phyloP scores from a whole-genome alignment of 352 stramenopile species.

The Globisporangium paddicum region DNA sequence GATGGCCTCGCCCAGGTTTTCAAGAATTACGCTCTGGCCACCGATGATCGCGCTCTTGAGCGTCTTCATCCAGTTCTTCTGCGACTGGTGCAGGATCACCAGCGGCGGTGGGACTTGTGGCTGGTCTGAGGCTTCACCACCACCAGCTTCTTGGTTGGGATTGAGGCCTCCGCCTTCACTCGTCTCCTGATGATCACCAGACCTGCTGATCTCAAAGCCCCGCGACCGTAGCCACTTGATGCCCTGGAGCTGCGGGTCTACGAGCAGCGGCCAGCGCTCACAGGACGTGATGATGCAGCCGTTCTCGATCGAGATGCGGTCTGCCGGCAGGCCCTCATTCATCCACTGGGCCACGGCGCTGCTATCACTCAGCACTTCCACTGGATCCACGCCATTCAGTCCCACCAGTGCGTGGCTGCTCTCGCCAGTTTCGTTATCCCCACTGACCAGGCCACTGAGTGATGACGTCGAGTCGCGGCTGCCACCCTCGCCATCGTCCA shows the following conservation, averaged over 20 bases:
- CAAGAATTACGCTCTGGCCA: slow-evolving; percentile 85
- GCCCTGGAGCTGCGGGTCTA: slow-evolving; percentile 89
- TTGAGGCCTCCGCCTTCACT: background rate
- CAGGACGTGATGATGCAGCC: slow-evolving; percentile 89
- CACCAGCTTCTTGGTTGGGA: background rate
- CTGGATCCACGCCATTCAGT: slow-evolving; percentile 56
- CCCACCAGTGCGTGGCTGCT: background rate
- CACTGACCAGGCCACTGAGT: background rate
- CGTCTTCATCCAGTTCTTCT: slow-evolving; percentile 74
- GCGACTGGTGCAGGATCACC: slow-evolving; percentile 65
- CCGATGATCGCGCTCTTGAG: slow-evolving; percentile 69
- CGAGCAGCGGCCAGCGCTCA: slow-evolving; percentile 85
- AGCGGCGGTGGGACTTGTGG: slow-evolving; percentile 26
- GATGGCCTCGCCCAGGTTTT: slow-evolving; percentile 87
- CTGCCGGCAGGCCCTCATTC: slow-evolving; percentile 88
- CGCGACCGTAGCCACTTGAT: slow-evolving; percentile 80
- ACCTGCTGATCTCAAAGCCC: slow-evolving; percentile 26
- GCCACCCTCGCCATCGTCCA: background rate
- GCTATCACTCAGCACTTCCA: slow-evolving; percentile 84
- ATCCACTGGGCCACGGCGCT: slow-evolving; percentile 87
- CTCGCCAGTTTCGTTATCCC: background rate
- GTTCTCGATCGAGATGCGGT: slow-evolving; percentile 92
- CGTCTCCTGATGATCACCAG: background rate
- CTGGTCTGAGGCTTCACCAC: background rate
- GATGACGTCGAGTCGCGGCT: slow-evolving; percentile 2